A percentile compares a stretch with the other conserved stretches of the same genome.
Evolutionary conservation across 2,329 filamentous ascomycete species (phyloP).

Genomic region (Fusarium algeriense): DNA sequence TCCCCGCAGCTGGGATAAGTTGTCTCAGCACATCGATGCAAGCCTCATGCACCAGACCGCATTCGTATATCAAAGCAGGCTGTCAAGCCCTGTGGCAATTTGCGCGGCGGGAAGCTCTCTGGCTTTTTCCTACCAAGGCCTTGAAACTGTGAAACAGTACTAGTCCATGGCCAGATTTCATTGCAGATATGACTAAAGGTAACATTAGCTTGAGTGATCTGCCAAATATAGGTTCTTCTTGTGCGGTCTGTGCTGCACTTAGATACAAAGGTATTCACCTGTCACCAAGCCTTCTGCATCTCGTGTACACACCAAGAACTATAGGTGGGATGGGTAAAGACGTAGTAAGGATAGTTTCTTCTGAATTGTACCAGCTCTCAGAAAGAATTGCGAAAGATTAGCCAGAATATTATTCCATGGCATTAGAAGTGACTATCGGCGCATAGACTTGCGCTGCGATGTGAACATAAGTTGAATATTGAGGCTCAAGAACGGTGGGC

Average conservation of each 20-base stretch:
- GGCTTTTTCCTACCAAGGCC: slow-evolving; percentile 13
- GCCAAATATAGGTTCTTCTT: background rate
- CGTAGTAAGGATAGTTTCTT: background rate
- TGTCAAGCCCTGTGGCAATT: background rate
- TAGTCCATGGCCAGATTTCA: slow-evolving; percentile 1
- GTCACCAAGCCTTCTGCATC: background rate
- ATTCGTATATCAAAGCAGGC: background rate
- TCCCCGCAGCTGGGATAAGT: background rate
- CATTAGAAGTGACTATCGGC: background rate
- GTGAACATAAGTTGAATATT: background rate
- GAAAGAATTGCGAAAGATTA: background rate
- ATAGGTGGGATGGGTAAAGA: background rate
- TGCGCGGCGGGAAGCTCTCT: background rate
- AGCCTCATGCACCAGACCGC: background rate
- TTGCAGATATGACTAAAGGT: background rate
- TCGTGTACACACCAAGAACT: background rate
- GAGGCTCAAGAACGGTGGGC: slow-evolving; percentile 3
- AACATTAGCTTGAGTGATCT: background rate
- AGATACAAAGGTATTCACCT: slow-evolving; percentile 3
- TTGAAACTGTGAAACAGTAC: background rate
- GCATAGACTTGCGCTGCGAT: background rate
- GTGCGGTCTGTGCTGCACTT: background rate
- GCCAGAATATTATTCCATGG: background rate
- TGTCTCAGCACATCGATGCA: background rate
- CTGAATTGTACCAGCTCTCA: background rate